A percentile compares a stretch with the other conserved stretches of the same genome.
Evolutionary conservation across 2,329 filamentous ascomycete genomes (phyloP).

Genomic region (Ilyonectria mors-panacis): DNA sequence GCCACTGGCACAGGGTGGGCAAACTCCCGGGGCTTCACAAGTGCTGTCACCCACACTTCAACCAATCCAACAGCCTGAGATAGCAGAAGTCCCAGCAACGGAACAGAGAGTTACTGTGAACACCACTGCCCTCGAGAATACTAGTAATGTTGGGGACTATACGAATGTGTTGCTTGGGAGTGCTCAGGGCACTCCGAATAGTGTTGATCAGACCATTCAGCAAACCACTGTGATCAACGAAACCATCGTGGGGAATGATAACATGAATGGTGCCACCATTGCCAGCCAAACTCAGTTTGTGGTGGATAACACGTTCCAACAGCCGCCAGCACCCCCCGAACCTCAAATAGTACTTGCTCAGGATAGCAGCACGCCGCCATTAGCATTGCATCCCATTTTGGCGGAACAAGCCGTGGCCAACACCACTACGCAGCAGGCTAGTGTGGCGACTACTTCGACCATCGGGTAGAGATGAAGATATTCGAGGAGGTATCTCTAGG

Average conservation of each 20-base stretch:
- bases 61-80: conserved; percentile 15
- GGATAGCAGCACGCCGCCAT: background rate
- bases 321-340: conserved; percentile 4
- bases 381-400: background rate
- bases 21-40: conserved; percentile 12
- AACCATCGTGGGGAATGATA: background rate
- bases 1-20: conserved; percentile 14
- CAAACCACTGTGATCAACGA: conserved; percentile 22
- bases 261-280: background rate
- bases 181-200: background rate
- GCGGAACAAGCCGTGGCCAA: background rate
- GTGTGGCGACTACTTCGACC: background rate
- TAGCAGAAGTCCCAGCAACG: background rate
- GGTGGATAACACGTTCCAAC: conserved; percentile 4
- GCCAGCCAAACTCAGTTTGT: conserved; percentile 9
- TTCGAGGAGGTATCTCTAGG: background rate
- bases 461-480: background rate
- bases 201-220: background rate
- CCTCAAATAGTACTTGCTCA: background rate
- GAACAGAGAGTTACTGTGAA: conserved; percentile 1
- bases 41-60: conserved; percentile 6
- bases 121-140: conserved; percentile 17
- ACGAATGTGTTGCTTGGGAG: conserved; percentile 1
- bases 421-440: background rate
- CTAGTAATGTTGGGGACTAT: conserved; percentile 11